Evolutionary conservation across 1,284 basidiomycete genomes (phyloP).

Genomic region (Caloboletus firmus): DNA sequence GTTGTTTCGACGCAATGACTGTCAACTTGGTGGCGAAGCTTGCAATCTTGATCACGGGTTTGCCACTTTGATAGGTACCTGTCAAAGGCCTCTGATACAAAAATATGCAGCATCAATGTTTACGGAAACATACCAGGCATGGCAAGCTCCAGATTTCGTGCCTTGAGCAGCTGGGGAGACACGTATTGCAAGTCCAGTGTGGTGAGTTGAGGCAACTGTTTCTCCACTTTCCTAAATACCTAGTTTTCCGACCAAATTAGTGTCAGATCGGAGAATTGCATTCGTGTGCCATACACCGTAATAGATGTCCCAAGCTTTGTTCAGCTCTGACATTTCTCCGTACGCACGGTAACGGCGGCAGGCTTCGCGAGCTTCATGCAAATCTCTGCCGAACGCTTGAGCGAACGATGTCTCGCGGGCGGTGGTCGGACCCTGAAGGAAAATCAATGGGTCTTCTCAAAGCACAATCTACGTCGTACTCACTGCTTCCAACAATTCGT

Average conservation of each 20-base stretch:
- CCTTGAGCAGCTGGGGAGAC: slow-evolving; percentile 89
- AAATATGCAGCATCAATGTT: background rate
- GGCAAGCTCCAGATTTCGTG: slow-evolving; percentile 89
- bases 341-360: slow-evolving; percentile 85
- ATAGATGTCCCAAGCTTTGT: slow-evolving; percentile 99
- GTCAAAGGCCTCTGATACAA: background rate
- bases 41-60: slow-evolving; percentile 80
- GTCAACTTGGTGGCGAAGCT: slow-evolving; percentile 85
- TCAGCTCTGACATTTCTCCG: slow-evolving; percentile 88
- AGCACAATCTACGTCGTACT: slow-evolving; percentile 30
- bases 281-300: slow-evolving; percentile 60
- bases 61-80: slow-evolving; percentile 94
- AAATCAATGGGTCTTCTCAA: background rate
- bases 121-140: slow-evolving; percentile 71
- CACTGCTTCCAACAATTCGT: slow-evolving; percentile 90
- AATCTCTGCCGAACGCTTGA: slow-evolving; percentile 92
- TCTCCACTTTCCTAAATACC: slow-evolving; percentile 97
- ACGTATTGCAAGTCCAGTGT: slow-evolving; percentile 97
- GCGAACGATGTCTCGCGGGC: slow-evolving; percentile 94
- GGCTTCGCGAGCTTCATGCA: slow-evolving; percentile 93
- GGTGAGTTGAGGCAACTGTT: slow-evolving; percentile 87
- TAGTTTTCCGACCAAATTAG: slow-evolving; percentile 33
- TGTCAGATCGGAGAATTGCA: slow-evolving; percentile 2
- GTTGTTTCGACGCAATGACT: slow-evolving; percentile 98
- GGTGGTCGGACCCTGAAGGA: slow-evolving; percentile 82